Evolutionary conservation across 2,329 filamentous ascomycete species (phyloP).

Genomic region (Penicillium sumatraense): DNA sequence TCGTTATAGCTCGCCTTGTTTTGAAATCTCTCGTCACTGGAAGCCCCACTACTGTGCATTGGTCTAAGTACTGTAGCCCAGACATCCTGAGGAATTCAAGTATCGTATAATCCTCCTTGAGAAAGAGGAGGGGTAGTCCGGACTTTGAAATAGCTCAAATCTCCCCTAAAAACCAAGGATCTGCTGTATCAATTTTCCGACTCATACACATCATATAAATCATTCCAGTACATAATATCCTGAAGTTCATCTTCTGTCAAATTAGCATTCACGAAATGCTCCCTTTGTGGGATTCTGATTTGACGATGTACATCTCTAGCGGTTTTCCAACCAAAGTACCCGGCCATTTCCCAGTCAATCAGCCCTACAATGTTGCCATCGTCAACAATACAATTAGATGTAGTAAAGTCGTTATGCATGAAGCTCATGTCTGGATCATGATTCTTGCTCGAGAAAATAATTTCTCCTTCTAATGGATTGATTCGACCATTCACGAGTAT

Average conservation of each 20-base stretch:
- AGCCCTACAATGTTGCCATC: constrained; percentile 46
- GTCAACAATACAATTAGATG: constrained; percentile 45
- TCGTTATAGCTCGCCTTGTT: too few species aligned
- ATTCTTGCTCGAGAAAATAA: constrained; percentile 33
- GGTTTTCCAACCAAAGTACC: constrained; percentile 37
- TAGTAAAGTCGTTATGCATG: constrained; percentile 48
- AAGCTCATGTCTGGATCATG: constrained; percentile 35
- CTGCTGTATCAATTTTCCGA: background rate
- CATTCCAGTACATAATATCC: constrained; percentile 24
- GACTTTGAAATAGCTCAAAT: too few species aligned
- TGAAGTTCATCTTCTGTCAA: constrained; percentile 19
- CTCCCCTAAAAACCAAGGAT: background rate
- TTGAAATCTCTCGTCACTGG: too few species aligned
- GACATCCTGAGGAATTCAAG: too few species aligned
- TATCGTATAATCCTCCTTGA: too few species aligned
- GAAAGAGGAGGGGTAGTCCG: too few species aligned
- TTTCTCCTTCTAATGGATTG: constrained; percentile 39
- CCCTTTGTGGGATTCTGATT: constrained; percentile 25
- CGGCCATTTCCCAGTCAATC: constrained; percentile 51
- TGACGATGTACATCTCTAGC: constrained; percentile 28
- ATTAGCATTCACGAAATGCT: constrained; percentile 26
- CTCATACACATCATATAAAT: constrained; percentile 27
- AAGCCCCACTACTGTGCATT: too few species aligned
- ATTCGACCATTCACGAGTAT: constrained; percentile 35
- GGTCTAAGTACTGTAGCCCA: too few species aligned